phyloP scores from a whole-genome alignment of 208 protist genomes.

The Leishmania turanica region DNA sequence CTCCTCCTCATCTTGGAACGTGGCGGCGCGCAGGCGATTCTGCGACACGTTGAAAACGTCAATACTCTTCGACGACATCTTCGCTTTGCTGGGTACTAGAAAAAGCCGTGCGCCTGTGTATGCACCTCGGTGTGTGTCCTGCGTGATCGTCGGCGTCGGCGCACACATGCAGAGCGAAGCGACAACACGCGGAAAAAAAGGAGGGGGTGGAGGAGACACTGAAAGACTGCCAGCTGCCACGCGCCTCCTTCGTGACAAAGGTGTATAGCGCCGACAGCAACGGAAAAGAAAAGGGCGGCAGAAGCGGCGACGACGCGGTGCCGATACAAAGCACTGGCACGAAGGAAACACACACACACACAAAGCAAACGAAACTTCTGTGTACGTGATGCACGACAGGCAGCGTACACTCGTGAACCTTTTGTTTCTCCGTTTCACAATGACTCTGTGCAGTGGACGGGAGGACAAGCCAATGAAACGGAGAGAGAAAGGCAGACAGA shows the following conservation, averaged over 20 bases:
- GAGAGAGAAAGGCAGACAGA: background rate
- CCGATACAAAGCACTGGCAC: background rate
- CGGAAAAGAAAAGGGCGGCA: background rate
- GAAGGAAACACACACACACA: background rate
- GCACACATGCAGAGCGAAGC: background rate
- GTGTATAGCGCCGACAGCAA: background rate
- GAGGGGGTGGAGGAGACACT: background rate
- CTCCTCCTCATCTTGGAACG: slow-evolving; percentile 75
- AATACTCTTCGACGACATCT: slow-evolving; percentile 50
- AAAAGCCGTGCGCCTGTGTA: background rate
- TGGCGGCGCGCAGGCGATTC: slow-evolving; percentile 58
- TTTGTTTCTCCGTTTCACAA: background rate
- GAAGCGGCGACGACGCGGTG: background rate
- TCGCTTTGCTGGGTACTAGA: background rate
- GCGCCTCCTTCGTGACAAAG: background rate
- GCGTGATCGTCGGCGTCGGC: background rate
- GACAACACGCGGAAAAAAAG: background rate
- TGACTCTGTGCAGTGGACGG: background rate
- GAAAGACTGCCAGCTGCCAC: background rate
- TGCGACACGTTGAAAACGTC: slow-evolving; percentile 67
- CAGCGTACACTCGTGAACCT: background rate
- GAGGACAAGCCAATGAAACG: background rate
- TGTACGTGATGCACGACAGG: background rate
- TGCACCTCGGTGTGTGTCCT: background rate
- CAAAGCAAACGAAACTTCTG: background rate